Conservation (phyloP, 2,329 filamentous ascomycete species). For the Eutypella sp. region DNA sequence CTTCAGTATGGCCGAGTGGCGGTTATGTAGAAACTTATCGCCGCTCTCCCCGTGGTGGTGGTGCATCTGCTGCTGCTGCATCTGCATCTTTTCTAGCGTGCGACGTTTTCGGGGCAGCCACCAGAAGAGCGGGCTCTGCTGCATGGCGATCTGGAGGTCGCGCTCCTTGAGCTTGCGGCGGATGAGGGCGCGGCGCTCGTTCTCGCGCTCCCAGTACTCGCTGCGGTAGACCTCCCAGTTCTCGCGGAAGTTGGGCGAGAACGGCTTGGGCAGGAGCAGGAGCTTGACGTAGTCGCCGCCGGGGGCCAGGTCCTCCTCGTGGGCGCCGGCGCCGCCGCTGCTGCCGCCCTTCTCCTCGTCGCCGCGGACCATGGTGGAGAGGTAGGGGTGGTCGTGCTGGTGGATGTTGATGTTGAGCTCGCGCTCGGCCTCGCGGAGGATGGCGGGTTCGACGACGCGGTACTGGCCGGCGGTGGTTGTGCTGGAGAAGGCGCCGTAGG, state of each 20-base stretch:
- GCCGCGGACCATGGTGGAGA: conserved; percentile 32
- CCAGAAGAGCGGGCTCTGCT: conserved; percentile 73
- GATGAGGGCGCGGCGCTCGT: conserved; percentile 75
- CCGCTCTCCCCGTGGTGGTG: too few species aligned
- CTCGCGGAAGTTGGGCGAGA: conserved; percentile 88
- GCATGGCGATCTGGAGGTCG: conserved; percentile 62
- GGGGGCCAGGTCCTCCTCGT: conserved; percentile 85
- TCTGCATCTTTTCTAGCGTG: conserved; percentile 20
- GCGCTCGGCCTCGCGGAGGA: conserved; percentile 56
- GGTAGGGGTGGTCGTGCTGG: conserved; percentile 33
- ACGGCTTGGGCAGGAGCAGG: conserved; percentile 86
- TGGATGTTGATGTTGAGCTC: conserved; percentile 50
- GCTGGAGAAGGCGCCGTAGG: conserved; percentile 67
- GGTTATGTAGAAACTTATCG: conserved; percentile 37
- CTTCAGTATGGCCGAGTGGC: conserved; percentile 38
- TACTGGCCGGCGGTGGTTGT: conserved; percentile 67
- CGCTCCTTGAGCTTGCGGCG: conserved; percentile 64
- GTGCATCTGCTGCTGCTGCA: conserved; percentile 9
- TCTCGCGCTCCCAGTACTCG: conserved; percentile 97
- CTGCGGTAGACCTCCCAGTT: conserved; percentile 94
- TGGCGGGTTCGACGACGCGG: conserved; percentile 66
- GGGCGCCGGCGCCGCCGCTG: too few species aligned
- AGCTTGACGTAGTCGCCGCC: conserved; percentile 92
- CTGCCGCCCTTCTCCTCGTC: conserved; percentile 62
- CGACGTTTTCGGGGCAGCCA: conserved; percentile 70